These are phyloP conservation scores for Coffea eugenioides DNA, from an alignment of 257 asterid species.

Conservation along the genomic window DNA sequence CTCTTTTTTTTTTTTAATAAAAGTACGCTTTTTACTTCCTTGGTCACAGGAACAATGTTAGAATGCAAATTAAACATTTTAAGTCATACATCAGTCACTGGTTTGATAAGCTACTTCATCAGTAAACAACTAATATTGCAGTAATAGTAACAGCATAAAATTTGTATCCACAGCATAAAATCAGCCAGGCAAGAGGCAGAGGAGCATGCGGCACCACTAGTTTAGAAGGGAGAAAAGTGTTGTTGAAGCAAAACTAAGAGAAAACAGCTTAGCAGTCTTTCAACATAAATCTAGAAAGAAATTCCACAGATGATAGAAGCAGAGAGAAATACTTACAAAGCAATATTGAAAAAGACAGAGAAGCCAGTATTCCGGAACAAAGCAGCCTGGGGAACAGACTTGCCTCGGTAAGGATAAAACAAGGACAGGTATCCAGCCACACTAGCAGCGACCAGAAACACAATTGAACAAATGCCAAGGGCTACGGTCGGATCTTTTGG, in stretches of 20 bases:
- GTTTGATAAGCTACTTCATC: neutral
- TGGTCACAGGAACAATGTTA: neutral
- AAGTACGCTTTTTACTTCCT: neutral
- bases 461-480: conserved; percentile 65
- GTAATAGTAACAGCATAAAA: neutral
- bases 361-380: conserved; percentile 62
- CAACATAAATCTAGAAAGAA: no score
- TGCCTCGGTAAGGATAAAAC: conserved; percentile 80
- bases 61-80: no score
- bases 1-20: neutral
- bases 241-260: neutral
- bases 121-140: neutral
- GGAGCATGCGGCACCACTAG: neutral
- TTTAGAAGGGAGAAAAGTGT: neutral
- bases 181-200: neutral
- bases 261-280: neutral
- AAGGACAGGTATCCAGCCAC: conserved; percentile 57
- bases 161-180: neutral
- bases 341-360: conserved; percentile 57
- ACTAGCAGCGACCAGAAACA: conserved; percentile 51
- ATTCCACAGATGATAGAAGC: neutral
- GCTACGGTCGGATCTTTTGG: conserved; percentile 63
- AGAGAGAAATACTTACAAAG: conserved; percentile 53
- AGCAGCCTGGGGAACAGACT: conserved; percentile 60
- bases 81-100: neutral